These are phyloP conservation scores for Starmera quercuum DNA, from an alignment of 805 yeast genomes.

Conservation along the genomic window DNA sequence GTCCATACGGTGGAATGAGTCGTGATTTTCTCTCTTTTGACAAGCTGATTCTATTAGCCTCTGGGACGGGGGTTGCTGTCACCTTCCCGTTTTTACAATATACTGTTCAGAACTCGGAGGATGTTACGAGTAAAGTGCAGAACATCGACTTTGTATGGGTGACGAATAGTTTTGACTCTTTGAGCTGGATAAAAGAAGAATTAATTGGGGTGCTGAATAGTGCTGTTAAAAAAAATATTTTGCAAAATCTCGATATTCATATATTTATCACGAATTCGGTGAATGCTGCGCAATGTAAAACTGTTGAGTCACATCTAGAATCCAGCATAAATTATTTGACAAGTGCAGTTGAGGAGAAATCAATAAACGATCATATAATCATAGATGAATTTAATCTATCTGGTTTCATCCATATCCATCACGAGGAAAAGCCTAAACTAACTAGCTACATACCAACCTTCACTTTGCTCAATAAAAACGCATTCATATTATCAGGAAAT, in stretches of 20 bases:
- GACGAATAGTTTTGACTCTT: conserved; percentile 24
- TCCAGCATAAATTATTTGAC: not conserved
- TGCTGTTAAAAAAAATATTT: not conserved
- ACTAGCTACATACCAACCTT: conserved; percentile 1
- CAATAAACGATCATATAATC: too few relatives aligned
- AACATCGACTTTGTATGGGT: conserved; percentile 39
- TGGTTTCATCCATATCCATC: conserved; percentile 3
- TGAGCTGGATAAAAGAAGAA: conserved; percentile 35
- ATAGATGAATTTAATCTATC: not conserved
- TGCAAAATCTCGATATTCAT: conserved; percentile 8
- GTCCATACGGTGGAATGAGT: conserved; percentile 49
- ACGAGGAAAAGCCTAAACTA: conserved; percentile 11
- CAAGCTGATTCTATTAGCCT: conserved; percentile 30
- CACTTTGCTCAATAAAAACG: conserved; percentile 22
- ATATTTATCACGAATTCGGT: conserved; percentile 24
- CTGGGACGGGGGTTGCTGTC: conserved; percentile 51
- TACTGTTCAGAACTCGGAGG: conserved; percentile 7
- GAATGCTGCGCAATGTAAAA: conserved; percentile 2
- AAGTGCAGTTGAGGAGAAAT: not conserved
- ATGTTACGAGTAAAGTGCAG: conserved; percentile 13
- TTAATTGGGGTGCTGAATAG: conserved; percentile 7
- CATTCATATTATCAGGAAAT: conserved; percentile 40
- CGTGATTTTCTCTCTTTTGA: conserved; percentile 40
- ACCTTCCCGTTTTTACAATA: conserved; percentile 35
- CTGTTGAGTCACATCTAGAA: not conserved